Conservation (phyloP, 371 early-diverging fungal species). For the Funneliformis caledonium region DNA sequence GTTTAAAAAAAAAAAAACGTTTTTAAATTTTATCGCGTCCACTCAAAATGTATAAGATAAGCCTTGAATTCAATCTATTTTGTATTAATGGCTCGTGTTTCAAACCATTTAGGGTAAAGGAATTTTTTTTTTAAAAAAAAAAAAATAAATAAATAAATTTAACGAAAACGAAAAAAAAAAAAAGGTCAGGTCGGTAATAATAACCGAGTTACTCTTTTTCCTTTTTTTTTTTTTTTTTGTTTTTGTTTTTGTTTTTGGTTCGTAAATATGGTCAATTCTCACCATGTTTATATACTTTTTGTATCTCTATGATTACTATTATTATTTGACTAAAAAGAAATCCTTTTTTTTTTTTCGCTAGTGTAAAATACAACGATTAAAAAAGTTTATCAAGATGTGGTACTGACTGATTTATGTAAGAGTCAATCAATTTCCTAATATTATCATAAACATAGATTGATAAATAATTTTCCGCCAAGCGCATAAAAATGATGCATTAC, state of each 20-base stretch:
- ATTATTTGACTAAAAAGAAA: too few species aligned
- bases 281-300: not conserved
- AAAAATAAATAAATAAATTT: too few species aligned
- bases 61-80: not conserved
- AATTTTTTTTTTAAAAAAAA: too few species aligned
- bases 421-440: not conserved
- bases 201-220: too few species aligned
- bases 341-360: not conserved
- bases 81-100: not conserved
- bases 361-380: not conserved
- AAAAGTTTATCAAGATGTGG: not conserved
- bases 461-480: not conserved
- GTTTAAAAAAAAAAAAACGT: too few species aligned
- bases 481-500: not conserved
- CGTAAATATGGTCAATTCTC: not conserved
- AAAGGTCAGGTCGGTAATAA: not conserved
- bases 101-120: too few species aligned
- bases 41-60: too few species aligned
- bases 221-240: not conserved
- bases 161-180: too few species aligned
- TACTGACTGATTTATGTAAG: not conserved
- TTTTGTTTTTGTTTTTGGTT: not conserved
- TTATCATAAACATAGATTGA: not conserved
- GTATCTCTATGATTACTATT: too few species aligned
- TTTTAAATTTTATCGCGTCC: not conserved